phyloP scores from a whole-genome alignment of 78 protist species.

The Dictyostelium capitatum region DNA sequence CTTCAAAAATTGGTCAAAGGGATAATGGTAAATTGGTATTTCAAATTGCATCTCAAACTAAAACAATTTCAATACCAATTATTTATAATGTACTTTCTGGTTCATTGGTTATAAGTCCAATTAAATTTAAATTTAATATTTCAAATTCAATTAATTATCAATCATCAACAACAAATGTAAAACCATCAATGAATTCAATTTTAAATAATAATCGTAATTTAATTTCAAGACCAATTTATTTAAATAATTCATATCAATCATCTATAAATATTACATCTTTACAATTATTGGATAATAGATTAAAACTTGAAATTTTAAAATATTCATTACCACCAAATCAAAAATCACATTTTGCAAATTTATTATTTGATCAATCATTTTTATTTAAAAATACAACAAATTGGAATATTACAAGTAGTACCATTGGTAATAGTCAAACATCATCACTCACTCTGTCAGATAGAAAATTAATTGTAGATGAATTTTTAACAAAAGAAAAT shows the following conservation, averaged over 20 bases:
- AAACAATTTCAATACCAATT: neutral
- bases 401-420: neutral
- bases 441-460: neutral
- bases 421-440: too few species aligned
- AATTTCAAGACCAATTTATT: neutral
- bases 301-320: neutral
- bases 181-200: neutral
- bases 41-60: neutral
- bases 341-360: conserved; percentile 59
- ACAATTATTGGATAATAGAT: neutral
- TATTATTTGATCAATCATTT: conserved; percentile 34
- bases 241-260: conserved; percentile 18
- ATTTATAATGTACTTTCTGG: neutral
- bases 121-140: neutral
- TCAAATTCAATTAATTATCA: neutral
- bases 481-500: conserved; percentile 22
- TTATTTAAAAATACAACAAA: neutral
- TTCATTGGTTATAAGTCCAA: neutral
- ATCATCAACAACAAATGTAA: too few species aligned
- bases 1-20: neutral
- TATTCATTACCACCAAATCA: conserved; percentile 13
- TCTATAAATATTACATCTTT: conserved; percentile 29
- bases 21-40: neutral
- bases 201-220: neutral
- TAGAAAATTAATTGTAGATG: conserved; percentile 3